These are phyloP conservation scores for Talaromyces amestolkiae DNA, from an alignment of 2,329 filamentous ascomycete genomes.

Conservation along the genomic window DNA sequence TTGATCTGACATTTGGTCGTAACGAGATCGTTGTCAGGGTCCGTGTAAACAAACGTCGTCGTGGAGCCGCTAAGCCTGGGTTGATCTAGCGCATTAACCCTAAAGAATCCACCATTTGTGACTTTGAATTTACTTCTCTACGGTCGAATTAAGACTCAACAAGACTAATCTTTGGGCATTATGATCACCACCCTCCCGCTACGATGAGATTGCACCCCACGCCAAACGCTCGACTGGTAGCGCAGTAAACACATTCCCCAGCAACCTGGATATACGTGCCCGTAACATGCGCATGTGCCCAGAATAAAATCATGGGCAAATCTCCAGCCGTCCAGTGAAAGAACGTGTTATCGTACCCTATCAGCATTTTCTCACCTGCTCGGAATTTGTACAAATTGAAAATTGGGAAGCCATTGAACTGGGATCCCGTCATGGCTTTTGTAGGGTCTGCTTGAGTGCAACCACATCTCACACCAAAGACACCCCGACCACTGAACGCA, in stretches of 20 bases:
- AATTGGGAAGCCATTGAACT: background rate
- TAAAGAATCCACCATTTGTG: background rate
- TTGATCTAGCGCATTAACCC: background rate
- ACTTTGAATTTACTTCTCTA: background rate
- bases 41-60: constrained; percentile 5
- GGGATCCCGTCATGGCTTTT: background rate
- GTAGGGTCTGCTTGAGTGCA: background rate
- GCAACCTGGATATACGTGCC: background rate
- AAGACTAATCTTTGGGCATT: background rate
- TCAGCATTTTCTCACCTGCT: background rate
- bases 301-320: background rate
- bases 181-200: background rate
- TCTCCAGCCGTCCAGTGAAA: background rate
- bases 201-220: background rate
- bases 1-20: background rate
- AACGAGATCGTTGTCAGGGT: background rate
- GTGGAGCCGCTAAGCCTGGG: background rate
- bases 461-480: background rate
- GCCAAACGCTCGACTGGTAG: background rate
- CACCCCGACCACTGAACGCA: background rate
- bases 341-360: background rate
- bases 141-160: background rate
- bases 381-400: background rate
- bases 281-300: background rate
- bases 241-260: background rate